phyloP scores from a whole-genome alignment of 2,329 filamentous ascomycete genomes.

The Alternaria sp. region DNA sequence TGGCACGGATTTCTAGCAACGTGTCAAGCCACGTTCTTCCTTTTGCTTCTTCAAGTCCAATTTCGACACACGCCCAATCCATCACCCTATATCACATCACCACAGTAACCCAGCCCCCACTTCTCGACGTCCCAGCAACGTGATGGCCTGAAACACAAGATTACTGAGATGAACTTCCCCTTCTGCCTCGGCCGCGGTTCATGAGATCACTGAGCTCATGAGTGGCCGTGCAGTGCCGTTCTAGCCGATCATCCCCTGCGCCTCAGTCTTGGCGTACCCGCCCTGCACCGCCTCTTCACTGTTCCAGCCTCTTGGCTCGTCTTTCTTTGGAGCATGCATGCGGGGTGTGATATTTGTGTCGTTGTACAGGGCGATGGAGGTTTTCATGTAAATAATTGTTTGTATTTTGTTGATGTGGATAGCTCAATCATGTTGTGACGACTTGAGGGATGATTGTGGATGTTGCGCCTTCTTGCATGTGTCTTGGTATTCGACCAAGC shows the following conservation, averaged over 20 bases:
- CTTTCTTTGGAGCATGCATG: background rate
- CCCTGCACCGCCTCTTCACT: background rate
- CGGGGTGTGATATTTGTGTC: background rate
- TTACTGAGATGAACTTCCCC: background rate
- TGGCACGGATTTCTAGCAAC: background rate
- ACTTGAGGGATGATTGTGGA: background rate
- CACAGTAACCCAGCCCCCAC: background rate
- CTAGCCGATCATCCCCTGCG: background rate
- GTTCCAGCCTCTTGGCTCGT: background rate
- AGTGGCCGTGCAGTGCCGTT: background rate
- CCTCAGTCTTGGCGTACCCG: background rate
- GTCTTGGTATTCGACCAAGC: slow-evolving; percentile 3
- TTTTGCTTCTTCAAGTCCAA: background rate
- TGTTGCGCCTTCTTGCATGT: background rate
- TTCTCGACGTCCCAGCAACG: background rate
- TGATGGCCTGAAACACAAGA: background rate
- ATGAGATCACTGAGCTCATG: background rate
- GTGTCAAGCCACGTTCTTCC: background rate
- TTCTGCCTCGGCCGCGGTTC: background rate
- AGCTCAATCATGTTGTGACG: background rate
- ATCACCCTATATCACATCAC: background rate
- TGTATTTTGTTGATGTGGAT: background rate
- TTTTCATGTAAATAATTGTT: background rate
- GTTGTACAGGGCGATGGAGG: background rate
- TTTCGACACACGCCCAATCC: background rate